Conservation (phyloP, 2,329 filamentous ascomycete species). For the Microcyclosporella mali region DNA sequence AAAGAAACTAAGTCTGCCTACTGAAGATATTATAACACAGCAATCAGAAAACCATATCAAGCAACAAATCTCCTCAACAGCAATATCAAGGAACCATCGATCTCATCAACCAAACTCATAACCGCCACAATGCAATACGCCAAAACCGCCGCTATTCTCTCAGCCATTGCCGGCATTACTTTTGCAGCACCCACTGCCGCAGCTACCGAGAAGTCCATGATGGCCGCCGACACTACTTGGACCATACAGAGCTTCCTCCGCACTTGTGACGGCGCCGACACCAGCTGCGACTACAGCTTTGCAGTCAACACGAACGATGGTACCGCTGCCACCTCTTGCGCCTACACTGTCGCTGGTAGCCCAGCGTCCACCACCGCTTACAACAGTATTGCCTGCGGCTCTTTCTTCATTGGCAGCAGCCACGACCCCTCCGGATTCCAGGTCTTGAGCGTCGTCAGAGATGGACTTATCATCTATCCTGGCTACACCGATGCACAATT, state of each 20-base stretch:
- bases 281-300: constrained; percentile 15
- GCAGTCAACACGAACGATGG: constrained; percentile 18
- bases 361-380: constrained; percentile 14
- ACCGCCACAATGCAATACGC: constrained; percentile 3
- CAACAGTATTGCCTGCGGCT: constrained; percentile 15
- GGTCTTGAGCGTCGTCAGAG: constrained; percentile 16
- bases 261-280: constrained; percentile 11
- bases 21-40: too few relatives aligned
- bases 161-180: constrained; percentile 2
- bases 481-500: constrained; percentile 19
- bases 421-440: constrained; percentile 17
- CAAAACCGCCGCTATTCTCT: constrained; percentile 4
- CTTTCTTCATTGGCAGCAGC: constrained; percentile 18
- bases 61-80: too few relatives aligned
- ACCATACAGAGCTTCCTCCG: constrained; percentile 20
- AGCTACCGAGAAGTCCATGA: constrained; percentile 1
- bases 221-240: constrained; percentile 13
- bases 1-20: too few relatives aligned
- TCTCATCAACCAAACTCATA: neutral
- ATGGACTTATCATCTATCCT: constrained; percentile 18
- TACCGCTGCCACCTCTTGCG: constrained; percentile 9
- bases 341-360: constrained; percentile 14
- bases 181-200: constrained; percentile 2
- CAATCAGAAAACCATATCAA: too few relatives aligned
- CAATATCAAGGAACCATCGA: neutral